Evolutionary conservation across 257 asterid genomes (phyloP), one percentile per base, ranked within the genome.

Genomic region (Cynanchum wilfordii): DNA sequence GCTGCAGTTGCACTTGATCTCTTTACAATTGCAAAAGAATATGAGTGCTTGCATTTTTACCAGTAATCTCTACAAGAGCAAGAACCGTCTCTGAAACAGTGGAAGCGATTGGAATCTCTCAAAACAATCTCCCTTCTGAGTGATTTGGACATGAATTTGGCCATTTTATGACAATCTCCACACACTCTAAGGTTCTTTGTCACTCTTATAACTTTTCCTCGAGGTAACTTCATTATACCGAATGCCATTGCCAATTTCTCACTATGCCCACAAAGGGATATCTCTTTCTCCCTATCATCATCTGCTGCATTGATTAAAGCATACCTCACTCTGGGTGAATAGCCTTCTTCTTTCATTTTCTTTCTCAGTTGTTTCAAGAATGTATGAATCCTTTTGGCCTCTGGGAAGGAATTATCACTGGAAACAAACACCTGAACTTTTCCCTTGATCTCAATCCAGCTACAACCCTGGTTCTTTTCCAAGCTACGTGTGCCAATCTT

Each of bases 31-130:
- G 25, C 73, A 16, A 38, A 54, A 2, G 9, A 25, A 55, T 20
- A 55, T 55, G 29, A 55, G 4, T 55, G 9, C 27, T 55, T n/a
- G 60, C n/a, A 7, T 8, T 29, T 52, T 72, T 33, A 71, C 71
- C 70, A 74, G 33, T 72, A 79, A 40, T 76, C 77, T 75, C 77
- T 69, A 67, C 83, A 79, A 66, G 80, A 79, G 56, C 83, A 79
- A 22, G 47, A 24, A 0, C 83, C 83, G 27, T 79, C 75, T 24
- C 71, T 75, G 67, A 79, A 79, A 75, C 36, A 74, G 65, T 75
- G 83, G 74, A 79, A 79, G 54, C 82, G 74, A 66, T 70, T 70
- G 17, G 79, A 75, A 70, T 79, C 83, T 51, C 83, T 71, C 56
- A 79, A 75, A 47, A 75, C n/a, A 33, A 79, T 79, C 42, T 79